phyloP scores from a whole-genome alignment of 2,329 filamentous ascomycete species.

The Byssochlamys sp. region DNA sequence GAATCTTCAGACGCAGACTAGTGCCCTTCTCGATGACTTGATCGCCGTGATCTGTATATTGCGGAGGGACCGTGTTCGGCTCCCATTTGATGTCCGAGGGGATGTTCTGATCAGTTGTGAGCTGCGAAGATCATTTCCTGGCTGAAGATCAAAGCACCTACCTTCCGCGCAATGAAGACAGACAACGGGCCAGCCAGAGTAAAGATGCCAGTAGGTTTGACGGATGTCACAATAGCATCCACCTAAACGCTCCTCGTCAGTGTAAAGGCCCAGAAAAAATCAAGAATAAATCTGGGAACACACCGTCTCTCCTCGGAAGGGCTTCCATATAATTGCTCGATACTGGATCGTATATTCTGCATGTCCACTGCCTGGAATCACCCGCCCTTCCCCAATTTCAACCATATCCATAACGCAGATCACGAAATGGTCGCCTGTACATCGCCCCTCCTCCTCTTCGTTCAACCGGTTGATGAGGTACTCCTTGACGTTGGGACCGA shows the following conservation, averaged over 20 bases:
- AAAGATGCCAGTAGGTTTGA: constrained; percentile 81
- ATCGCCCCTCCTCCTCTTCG: constrained; percentile 88
- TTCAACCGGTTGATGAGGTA: constrained; percentile 82
- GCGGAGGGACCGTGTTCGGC: constrained; percentile 88
- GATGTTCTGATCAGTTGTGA: constrained; percentile 44
- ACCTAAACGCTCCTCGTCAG: constrained; percentile 50
- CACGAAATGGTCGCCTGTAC: constrained; percentile 92
- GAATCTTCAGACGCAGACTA: constrained; percentile 85
- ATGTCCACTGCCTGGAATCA: constrained; percentile 80
- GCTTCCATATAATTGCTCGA: constrained; percentile 91
- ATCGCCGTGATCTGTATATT: constrained; percentile 91
- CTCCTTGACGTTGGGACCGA: constrained; percentile 84
- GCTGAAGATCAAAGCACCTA: constrained; percentile 39
- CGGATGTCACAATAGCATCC: constrained; percentile 83
- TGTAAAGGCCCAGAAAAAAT: constrained; percentile 13
- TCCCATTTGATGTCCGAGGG: constrained; percentile 88
- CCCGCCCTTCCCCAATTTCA: constrained; percentile 84
- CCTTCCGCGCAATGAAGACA: constrained; percentile 54
- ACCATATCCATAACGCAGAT: constrained; percentile 96
- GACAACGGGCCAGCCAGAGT: constrained; percentile 40
- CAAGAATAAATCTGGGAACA: constrained; percentile 4
- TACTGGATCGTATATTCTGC: constrained; percentile 94
- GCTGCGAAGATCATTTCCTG: neutral
- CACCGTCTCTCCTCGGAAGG: constrained; percentile 96
- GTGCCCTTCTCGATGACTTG: constrained; percentile 88